A percentile compares a stretch with the other conserved stretches of the same genome.
These are phyloP conservation scores for Trebouxiophyceae sp. DNA, from an alignment of 163 green algal genomes.

Conservation along the genomic window DNA sequence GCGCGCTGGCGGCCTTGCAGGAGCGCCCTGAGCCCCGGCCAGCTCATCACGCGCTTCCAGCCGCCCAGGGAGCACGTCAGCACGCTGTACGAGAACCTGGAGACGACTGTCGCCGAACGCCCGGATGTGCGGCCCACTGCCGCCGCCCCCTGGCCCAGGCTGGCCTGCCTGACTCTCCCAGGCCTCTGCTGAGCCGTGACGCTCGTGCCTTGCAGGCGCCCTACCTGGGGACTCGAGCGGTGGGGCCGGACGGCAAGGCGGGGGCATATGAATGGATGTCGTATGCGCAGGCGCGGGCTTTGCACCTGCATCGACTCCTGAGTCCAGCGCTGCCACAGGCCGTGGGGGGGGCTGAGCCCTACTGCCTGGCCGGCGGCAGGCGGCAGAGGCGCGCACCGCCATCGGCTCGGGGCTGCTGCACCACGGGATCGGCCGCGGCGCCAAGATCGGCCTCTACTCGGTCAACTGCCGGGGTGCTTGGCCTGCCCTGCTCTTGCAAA, in stretches of 20 bases:
- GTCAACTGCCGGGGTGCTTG: conserved; percentile 66
- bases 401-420: conserved; percentile 81
- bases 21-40: not conserved
- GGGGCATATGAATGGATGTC: conserved; percentile 87
- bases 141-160: too few relatives aligned
- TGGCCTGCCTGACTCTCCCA: too few relatives aligned
- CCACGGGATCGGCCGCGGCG: conserved; percentile 57
- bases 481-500: not conserved
- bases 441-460: conserved; percentile 78
- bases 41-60: not conserved
- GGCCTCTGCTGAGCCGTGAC: too few relatives aligned
- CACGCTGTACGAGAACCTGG: not conserved
- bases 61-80: not conserved
- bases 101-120: not conserved
- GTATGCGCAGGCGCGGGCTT: conserved; percentile 78
- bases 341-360: not conserved
- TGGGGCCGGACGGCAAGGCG: conserved; percentile 54
- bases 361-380: conserved; percentile 20
- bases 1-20: too few relatives aligned
- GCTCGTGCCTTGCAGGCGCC: conserved; percentile 52
- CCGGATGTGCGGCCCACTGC: not conserved
- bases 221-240: conserved; percentile 71
- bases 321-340: not conserved
- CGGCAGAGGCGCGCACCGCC: conserved; percentile 52
- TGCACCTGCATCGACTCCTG: too few relatives aligned